A percentile compares a stretch with the other conserved stretches of the same genome.
Conservation (phyloP, 164 flowering plant genomes). For the Akebia trifoliata region DNA sequence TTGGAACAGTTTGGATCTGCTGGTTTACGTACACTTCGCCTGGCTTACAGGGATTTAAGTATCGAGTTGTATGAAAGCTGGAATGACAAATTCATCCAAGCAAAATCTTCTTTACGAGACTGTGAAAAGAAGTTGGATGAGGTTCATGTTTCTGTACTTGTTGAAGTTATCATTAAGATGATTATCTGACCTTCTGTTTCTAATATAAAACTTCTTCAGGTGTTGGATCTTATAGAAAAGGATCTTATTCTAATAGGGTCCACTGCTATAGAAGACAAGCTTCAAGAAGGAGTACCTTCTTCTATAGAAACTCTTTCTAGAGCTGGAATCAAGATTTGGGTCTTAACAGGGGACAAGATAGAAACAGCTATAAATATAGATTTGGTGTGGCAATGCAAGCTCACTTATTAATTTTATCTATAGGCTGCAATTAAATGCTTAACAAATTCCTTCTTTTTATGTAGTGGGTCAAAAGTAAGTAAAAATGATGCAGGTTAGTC, state of each 20-base stretch:
- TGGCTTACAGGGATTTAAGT: slow-evolving; percentile 75
- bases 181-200: neutral
- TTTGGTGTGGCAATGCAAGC: slow-evolving; percentile 63
- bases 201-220: slow-evolving; percentile 37
- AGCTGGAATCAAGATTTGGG: slow-evolving; percentile 99
- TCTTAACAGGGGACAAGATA: slow-evolving; percentile 94
- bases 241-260: slow-evolving; percentile 80
- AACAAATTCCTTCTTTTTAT: neutral
- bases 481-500: slow-evolving; percentile 13
- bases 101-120: slow-evolving; percentile 86
- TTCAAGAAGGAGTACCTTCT: slow-evolving; percentile 97
- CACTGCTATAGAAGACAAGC: slow-evolving; percentile 99
- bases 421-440: neutral
- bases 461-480: slow-evolving; percentile 32
- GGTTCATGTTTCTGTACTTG: slow-evolving; percentile 36
- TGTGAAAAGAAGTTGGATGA: slow-evolving; percentile 98
- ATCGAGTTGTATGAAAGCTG: slow-evolving; percentile 70
- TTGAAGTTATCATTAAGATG: neutral
- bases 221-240: slow-evolving; percentile 81
- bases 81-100: slow-evolving; percentile 96
- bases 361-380: slow-evolving; percentile 96
- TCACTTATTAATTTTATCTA: neutral
- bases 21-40: slow-evolving; percentile 94
- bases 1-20: slow-evolving; percentile 89
- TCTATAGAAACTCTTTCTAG: slow-evolving; percentile 90